phyloP scores from a whole-genome alignment of 1,284 basidiomycete genomes.

The Boletus holoroseus region DNA sequence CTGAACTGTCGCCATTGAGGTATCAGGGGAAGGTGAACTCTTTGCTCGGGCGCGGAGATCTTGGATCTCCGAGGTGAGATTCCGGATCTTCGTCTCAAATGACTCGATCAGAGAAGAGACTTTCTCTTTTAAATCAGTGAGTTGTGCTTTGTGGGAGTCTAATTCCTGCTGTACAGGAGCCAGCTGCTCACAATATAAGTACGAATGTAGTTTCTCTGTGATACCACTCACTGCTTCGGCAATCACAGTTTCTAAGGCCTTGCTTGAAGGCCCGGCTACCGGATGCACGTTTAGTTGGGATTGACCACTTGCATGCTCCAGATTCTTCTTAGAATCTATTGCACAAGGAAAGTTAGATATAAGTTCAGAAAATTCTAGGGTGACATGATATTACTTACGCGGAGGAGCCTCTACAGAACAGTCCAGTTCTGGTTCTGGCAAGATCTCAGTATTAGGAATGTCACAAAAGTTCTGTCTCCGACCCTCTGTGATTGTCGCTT shows the following conservation, averaged over 20 bases:
- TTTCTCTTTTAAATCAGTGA: conserved; percentile 39
- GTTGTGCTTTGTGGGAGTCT: conserved; percentile 38
- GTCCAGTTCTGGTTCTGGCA: conserved; percentile 34
- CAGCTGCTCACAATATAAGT: conserved; percentile 36
- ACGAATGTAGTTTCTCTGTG: not conserved
- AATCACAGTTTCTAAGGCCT: conserved; percentile 29
- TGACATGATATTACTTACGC: conserved; percentile 14
- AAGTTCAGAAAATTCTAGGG: not conserved
- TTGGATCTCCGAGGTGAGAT: conserved; percentile 32
- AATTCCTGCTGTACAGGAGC: conserved; percentile 46
- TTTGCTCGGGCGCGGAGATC: conserved; percentile 21
- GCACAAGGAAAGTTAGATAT: not conserved
- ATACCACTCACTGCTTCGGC: conserved; percentile 39
- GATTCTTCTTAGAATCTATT: conserved; percentile 9
- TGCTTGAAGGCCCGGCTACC: conserved; percentile 16
- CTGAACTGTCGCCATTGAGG: conserved; percentile 8
- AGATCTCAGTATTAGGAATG: conserved; percentile 11
- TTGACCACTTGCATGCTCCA: conserved; percentile 5
- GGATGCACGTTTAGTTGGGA: conserved; percentile 12
- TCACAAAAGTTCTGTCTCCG: conserved; percentile 10
- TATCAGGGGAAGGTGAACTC: conserved; percentile 11
- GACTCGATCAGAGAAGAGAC: conserved; percentile 31
- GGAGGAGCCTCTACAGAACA: conserved; percentile 11
- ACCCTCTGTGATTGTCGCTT: conserved; percentile 60
- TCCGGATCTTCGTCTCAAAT: conserved; percentile 36